Percentiles rank a stretch among this genome's conserved stretches.
Evolutionary conservation across 75 land plant species (phyloP).

Genomic region (Sequoia sempervirens): DNA sequence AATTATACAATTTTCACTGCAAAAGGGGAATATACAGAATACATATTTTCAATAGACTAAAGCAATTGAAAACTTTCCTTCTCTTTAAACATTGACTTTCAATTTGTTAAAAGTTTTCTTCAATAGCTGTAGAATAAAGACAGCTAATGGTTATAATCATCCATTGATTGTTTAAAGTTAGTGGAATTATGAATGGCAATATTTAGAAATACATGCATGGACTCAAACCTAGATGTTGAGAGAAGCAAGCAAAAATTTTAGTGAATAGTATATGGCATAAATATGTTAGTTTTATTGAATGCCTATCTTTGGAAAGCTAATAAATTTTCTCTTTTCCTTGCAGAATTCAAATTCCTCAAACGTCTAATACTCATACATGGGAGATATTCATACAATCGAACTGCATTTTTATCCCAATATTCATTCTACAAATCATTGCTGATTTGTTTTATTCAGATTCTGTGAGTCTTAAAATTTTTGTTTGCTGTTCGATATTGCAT

Average conservation of each 20-base stretch:
- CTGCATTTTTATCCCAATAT: conserved; percentile 96
- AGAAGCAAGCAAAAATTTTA: background rate
- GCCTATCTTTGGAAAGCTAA: background rate
- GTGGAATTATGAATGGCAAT: background rate
- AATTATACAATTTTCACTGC: background rate
- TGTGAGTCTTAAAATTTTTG: conserved; percentile 46
- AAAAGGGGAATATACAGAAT: background rate
- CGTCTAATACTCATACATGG: conserved; percentile 96
- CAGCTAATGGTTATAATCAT: background rate
- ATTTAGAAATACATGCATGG: background rate
- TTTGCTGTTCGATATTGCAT: background rate
- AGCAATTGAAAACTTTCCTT: background rate
- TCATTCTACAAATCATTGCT: conserved; percentile 95
- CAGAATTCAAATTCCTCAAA: conserved; percentile 92
- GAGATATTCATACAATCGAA: conserved; percentile 94
- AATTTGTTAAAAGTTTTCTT: background rate
- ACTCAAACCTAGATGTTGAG: background rate
- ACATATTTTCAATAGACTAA: background rate
- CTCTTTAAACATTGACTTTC: background rate
- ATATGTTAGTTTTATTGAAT: background rate
- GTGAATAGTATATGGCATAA: too few relatives aligned
- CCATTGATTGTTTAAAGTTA: background rate
- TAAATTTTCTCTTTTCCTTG: conserved; percentile 7
- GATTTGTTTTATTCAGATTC: conserved; percentile 92
- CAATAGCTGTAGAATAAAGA: background rate